Conservation (phyloP, 1,284 basidiomycete genomes). For the Trametes versicolor region DNA sequence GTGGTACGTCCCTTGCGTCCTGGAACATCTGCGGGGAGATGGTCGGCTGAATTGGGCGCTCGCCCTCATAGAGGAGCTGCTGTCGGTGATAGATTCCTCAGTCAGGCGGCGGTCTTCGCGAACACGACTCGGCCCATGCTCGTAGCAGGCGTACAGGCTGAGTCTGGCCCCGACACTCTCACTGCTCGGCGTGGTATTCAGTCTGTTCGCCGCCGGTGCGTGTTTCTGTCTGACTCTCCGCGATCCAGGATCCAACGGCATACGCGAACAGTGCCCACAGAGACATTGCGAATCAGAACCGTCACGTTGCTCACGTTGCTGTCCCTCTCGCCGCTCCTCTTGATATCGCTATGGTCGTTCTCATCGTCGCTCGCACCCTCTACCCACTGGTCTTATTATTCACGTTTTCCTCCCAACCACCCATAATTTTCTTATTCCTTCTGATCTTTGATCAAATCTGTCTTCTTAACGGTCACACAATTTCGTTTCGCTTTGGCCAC, state of each 20-base stretch:
- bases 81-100: not conserved
- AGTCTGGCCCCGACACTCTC: not conserved
- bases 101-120: not conserved
- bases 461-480: no score
- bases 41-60: not conserved
- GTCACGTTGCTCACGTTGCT: no score
- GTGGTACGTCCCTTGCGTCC: conserved; percentile 5
- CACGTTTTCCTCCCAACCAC: no score
- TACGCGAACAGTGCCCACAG: not conserved
- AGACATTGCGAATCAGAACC: conserved; percentile 2
- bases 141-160: conserved; percentile 1
- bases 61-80: not conserved
- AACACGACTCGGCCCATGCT: conserved; percentile 13
- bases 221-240: not conserved
- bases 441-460: no score
- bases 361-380: no score
- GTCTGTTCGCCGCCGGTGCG: not conserved
- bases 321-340: no score
- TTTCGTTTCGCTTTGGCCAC: no score
- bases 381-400: no score
- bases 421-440: no score
- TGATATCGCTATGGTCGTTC: no score
- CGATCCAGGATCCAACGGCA: not conserved
- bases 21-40: not conserved
- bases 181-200: not conserved